Conservation (phyloP, 31 red algal species). For the Porphyra umbilicalis region DNA sequence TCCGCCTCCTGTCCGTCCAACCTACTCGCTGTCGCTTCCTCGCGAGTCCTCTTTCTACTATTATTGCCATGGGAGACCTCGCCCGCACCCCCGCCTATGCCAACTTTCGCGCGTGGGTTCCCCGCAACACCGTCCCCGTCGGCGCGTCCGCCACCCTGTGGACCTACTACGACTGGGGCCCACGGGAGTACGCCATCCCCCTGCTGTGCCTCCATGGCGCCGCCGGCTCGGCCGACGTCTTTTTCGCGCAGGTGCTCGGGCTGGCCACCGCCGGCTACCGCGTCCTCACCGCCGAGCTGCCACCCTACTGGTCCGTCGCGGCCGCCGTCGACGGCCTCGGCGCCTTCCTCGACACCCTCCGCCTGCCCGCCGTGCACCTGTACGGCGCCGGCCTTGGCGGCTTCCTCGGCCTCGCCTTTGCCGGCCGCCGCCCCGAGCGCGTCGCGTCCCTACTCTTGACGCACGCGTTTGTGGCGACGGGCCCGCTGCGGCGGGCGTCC, state of each 20-base stretch:
- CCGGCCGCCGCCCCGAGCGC: constrained; percentile 39
- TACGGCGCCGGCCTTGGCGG: constrained; percentile 86
- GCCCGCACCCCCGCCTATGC: constrained; percentile 30
- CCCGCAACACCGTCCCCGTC: constrained; percentile 62
- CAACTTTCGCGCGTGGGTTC: constrained; percentile 93
- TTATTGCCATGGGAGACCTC: neutral
- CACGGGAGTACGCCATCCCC: constrained; percentile 61
- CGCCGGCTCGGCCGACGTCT: constrained; percentile 77
- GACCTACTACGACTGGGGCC: constrained; percentile 94
- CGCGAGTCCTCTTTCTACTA: neutral
- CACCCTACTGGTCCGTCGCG: constrained; percentile 50
- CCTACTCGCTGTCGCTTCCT: neutral
- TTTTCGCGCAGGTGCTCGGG: constrained; percentile 58
- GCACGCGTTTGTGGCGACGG: constrained; percentile 59
- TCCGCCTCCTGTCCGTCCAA: too few species aligned
- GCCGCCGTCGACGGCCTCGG: constrained; percentile 74
- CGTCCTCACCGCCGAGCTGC: constrained; percentile 63
- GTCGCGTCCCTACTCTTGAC: constrained; percentile 75
- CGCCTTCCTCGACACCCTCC: constrained; percentile 72
- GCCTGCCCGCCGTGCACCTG: constrained; percentile 51
- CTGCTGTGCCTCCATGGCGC: constrained; percentile 72
- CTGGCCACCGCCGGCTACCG: constrained; percentile 69
- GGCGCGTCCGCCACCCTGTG: constrained; percentile 26
- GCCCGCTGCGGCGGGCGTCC: constrained; percentile 19
- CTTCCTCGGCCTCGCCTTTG: constrained; percentile 68